A percentile compares a stretch with the other conserved stretches of the same genome.
Conservation (phyloP, 306 rosid genomes). For the Delonix regia region DNA sequence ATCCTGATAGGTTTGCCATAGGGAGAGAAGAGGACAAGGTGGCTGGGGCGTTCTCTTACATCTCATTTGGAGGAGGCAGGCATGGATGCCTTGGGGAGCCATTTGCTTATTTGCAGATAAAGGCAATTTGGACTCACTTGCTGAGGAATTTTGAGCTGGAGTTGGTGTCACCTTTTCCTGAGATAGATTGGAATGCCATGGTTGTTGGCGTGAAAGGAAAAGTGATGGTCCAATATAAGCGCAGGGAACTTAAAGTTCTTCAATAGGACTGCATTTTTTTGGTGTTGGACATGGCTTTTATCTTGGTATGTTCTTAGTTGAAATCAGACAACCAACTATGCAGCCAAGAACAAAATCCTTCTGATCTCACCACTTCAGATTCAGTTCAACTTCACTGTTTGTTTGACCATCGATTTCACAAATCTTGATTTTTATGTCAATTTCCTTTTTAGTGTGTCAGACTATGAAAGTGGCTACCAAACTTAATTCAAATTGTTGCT, state of each 20-base stretch:
- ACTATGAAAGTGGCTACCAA: background rate
- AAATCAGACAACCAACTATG: background rate
- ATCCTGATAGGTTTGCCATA: constrained; percentile 73
- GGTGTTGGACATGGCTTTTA: constrained; percentile 9
- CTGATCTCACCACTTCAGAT: constrained; percentile 32
- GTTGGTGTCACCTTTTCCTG: constrained; percentile 86
- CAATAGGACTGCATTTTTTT: constrained; percentile 32
- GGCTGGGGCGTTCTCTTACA: constrained; percentile 86
- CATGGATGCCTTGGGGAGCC: constrained; percentile 99
- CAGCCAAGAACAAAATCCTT: background rate
- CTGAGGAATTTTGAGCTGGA: constrained; percentile 95
- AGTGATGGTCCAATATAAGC: constrained; percentile 92
- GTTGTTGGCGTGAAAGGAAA: constrained; percentile 96
- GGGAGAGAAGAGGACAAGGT: constrained; percentile 96
- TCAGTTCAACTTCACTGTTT: constrained; percentile 16
- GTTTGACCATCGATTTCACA: constrained; percentile 31
- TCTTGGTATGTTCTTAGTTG: constrained; percentile 1
- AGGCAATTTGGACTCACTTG: constrained; percentile 93
- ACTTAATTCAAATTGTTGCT: background rate
- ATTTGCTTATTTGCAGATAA: constrained; percentile 92
- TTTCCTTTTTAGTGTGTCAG: background rate
- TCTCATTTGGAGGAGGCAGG: constrained; percentile 96
- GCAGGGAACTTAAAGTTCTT: constrained; percentile 62
- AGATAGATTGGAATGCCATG: constrained; percentile 99
- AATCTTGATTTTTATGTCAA: constrained; percentile 33